Percentiles rank a stretch among this genome's conserved stretches.
These are phyloP conservation scores for Trichosanthes truncata DNA, from an alignment of 306 rosid genomes.

Conservation along the genomic window DNA sequence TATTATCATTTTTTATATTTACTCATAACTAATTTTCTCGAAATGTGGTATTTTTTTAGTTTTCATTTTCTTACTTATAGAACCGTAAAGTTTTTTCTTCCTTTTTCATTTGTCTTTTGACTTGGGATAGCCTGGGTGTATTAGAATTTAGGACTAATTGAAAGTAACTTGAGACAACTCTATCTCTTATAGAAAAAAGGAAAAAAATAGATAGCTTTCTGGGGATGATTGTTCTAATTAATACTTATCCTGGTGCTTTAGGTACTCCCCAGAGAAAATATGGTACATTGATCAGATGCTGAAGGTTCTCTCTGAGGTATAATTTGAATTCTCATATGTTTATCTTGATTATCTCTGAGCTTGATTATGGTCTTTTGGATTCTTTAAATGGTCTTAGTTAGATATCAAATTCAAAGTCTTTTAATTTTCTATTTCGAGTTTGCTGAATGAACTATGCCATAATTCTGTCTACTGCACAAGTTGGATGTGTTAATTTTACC, in stretches of 20 bases:
- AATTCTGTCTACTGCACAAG: neutral
- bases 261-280: conserved; percentile 94
- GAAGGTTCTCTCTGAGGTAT: conserved; percentile 97
- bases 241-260: conserved; percentile 33
- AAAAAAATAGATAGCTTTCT: neutral
- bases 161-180: neutral
- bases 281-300: conserved; percentile 99
- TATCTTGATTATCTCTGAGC: neutral
- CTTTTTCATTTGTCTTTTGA: conserved; percentile 3
- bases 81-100: conserved; percentile 1
- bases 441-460: neutral
- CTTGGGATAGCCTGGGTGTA: conserved; percentile 7
- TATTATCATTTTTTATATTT: neutral
- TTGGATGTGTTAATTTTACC: neutral
- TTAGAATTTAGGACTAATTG: conserved; percentile 13
- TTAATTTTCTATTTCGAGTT: neutral
- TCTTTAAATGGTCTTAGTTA: neutral
- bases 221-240: conserved; percentile 2
- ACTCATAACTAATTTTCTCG: neutral
- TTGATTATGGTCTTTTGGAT: neutral
- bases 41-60: neutral
- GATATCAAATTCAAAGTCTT: neutral
- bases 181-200: neutral
- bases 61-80: neutral
- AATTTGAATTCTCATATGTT: conserved; percentile 18